Percentiles rank a stretch among this genome's conserved stretches.
phyloP scores from a whole-genome alignment of 306 rosid species.

The Vigna angularis region DNA sequence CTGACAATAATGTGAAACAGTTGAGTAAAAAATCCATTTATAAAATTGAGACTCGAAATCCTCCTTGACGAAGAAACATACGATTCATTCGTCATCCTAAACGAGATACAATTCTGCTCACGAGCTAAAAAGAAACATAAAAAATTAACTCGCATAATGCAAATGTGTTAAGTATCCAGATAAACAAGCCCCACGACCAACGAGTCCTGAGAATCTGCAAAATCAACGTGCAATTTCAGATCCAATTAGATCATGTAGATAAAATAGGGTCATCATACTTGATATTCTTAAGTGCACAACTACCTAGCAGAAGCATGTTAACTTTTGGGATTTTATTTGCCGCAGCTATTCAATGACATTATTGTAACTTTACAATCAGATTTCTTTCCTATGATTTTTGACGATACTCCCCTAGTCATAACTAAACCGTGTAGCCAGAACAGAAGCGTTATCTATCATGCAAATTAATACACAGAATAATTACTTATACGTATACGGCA shows the following conservation, averaged over 20 bases:
- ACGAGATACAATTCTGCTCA: slow-evolving; percentile 37
- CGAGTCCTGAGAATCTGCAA: slow-evolving; percentile 40
- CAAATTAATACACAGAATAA: too few relatives aligned
- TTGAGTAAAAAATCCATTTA: neutral
- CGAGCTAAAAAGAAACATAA: slow-evolving; percentile 15
- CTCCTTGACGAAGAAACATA: neutral
- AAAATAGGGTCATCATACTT: neutral
- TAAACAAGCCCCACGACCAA: neutral
- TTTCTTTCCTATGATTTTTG: too few relatives aligned
- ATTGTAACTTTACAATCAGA: neutral
- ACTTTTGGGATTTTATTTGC: neutral
- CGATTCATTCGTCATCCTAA: slow-evolving; percentile 17
- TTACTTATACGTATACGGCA: too few relatives aligned
- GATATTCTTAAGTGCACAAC: neutral
- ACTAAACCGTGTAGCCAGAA: too few relatives aligned
- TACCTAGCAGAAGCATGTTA: neutral
- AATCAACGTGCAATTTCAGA: neutral
- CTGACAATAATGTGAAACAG: neutral
- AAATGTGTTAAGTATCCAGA: slow-evolving; percentile 7
- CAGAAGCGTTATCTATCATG: too few relatives aligned
- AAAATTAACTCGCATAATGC: slow-evolving; percentile 35
- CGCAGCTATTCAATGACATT: neutral
- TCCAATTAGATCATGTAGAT: neutral
- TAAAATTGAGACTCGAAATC: slow-evolving; percentile 9
- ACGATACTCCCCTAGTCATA: too few relatives aligned